A percentile compares a stretch with the other conserved stretches of the same genome.
Conservation (phyloP, 179 eudicot species). For the Heliamphora pulchella region DNA sequence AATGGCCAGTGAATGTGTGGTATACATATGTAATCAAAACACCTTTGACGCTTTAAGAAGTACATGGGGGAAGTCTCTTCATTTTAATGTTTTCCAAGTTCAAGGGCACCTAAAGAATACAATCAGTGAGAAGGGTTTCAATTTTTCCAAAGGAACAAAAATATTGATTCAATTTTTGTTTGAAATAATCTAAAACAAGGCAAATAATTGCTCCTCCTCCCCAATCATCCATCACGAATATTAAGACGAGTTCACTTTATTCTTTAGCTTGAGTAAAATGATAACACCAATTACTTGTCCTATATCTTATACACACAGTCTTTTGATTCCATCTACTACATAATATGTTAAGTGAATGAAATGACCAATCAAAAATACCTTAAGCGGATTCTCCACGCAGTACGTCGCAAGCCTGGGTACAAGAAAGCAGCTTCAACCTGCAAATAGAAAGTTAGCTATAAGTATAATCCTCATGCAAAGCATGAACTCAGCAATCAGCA, state of each 20-base stretch:
- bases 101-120: not conserved
- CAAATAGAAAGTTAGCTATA: constrained; percentile 13
- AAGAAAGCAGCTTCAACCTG: constrained; percentile 93
- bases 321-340: not conserved
- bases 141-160: not conserved
- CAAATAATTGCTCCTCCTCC: not conserved
- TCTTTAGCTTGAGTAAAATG: not conserved
- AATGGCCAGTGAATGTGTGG: not conserved
- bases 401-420: constrained; percentile 86
- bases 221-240: not conserved
- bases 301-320: not conserved
- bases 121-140: not conserved
- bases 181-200: not conserved
- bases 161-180: not conserved
- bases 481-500: not conserved
- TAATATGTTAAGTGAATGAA: not conserved
- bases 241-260: not conserved
- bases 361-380: constrained; percentile 38
- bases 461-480: not conserved
- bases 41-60: not conserved
- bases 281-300: not conserved
- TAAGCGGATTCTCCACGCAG: constrained; percentile 77
- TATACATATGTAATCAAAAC: not conserved
- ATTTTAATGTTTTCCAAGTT: constrained; percentile 1
- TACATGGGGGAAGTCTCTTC: not conserved